Base-by-base conservation (phyloP, 2,329 filamentous ascomycete genomes). In the Microcyclospora pomicola region DNA sequence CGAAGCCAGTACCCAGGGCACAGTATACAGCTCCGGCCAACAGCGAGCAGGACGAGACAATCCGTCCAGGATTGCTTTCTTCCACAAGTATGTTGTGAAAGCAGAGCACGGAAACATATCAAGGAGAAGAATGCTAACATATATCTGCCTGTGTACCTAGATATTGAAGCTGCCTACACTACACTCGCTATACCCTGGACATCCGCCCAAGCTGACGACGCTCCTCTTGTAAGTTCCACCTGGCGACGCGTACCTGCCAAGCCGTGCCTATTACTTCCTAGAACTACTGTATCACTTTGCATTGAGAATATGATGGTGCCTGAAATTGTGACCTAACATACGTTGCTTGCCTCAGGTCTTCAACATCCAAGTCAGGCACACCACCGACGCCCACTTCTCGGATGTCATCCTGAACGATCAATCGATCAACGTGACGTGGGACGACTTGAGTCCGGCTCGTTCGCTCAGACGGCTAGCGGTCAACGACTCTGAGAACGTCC, bases 331-430 rank as follows among this genome's bases (percentile, higher is more conserved):
- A n/a, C 9, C 30, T 31, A 9, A 31, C 14, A 31, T 12, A 60
- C 38, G 57, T 27, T 43, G 27, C 27, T 6, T 36, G 42, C 41
- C 47, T 44, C 40, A 67, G 64, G 51, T 59, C 37, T 55, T 66
- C 44, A 60, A 57, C 43, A 58, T 67, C 41, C 55, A 55, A 46
- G 58, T 60, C 39, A 55, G 61, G 42, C 48, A 59, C 10, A 49
- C 57, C 38, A 50, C 58, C 33, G 42, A 61, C 49, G 55, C 56
- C n/a, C 46, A n/a, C 15, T 38, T 54, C 38, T 56, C 58, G 30
- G 63, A 66, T 54, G 50, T 66, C 42, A 59, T 59, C 12, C 46
- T 67, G 41, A 65, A 66, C 48, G 60, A 58, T 39, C 44, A 24
- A 24, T 7, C 19, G 19, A 24, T 24, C 19, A 24, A 24, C 19